Percentiles rank a stretch among this genome's conserved stretches.
Evolutionary conservation across 768 basidiomycete genomes (phyloP).

Genomic region (Tulasnella sp.): DNA sequence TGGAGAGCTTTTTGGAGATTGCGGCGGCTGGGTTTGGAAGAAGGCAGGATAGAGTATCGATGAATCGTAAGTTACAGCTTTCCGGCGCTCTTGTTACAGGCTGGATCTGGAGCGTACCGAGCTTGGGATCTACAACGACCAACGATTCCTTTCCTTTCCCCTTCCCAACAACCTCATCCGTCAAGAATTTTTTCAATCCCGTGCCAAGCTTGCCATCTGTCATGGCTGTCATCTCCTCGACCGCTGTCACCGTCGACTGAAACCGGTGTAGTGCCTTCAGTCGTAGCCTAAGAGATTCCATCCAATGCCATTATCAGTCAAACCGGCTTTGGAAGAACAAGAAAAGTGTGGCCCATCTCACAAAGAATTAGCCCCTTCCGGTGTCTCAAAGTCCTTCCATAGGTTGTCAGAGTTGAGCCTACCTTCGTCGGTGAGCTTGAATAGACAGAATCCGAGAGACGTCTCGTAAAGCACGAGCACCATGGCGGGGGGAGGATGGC

Average conservation of each 20-base stretch:
- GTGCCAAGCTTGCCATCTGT: constrained; percentile 91
- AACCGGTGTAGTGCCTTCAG: constrained; percentile 94
- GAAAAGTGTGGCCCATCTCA: constrained; percentile 31
- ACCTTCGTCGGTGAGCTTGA: constrained; percentile 84
- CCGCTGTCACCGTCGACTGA: constrained; percentile 89
- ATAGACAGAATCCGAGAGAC: constrained; percentile 91
- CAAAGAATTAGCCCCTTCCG: constrained; percentile 87
- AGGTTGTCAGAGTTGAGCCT: constrained; percentile 80
- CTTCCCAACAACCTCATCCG: constrained; percentile 75
- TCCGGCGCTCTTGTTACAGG: no score
- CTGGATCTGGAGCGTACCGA: constrained; percentile 77
- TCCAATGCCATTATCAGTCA: no score
- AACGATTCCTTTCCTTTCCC: constrained; percentile 75
- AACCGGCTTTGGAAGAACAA: background rate
- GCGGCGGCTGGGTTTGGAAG: constrained; percentile 45
- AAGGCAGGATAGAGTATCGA: background rate
- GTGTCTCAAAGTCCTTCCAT: constrained; percentile 86
- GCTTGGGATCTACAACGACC: constrained; percentile 79
- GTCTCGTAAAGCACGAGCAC: constrained; percentile 96
- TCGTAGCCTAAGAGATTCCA: constrained; percentile 67
- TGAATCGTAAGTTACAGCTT: no score
- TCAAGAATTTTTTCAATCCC: constrained; percentile 85
- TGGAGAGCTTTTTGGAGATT: constrained; percentile 88
- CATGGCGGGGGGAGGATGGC: background rate
- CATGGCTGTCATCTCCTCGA: constrained; percentile 89